Conservation (phyloP, 164 flowering plant genomes). For the Chimonanthus praecox region DNA sequence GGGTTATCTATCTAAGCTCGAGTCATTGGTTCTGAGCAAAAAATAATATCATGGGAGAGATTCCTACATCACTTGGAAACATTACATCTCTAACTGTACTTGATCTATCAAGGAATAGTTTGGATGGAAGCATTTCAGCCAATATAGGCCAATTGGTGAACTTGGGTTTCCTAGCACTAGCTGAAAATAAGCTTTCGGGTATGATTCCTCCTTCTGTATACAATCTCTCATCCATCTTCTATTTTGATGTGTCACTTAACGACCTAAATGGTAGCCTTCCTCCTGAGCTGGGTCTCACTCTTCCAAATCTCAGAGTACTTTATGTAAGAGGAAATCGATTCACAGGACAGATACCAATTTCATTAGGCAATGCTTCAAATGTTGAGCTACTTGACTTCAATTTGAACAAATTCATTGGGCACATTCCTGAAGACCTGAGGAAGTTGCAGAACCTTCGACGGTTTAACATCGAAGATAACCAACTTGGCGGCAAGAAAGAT, state of each 20-base stretch:
- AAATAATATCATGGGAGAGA: no score
- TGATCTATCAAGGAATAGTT: no score
- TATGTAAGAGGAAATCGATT: slow-evolving; percentile 11
- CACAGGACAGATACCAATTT: slow-evolving; percentile 22
- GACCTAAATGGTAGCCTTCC: background rate
- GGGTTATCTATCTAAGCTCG: no score
- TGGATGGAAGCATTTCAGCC: no score
- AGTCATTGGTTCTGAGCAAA: no score
- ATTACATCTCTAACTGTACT: no score
- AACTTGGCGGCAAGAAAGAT: slow-evolving; percentile 17
- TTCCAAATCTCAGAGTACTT: slow-evolving; percentile 1
- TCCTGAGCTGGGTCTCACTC: background rate
- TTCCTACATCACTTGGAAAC: no score
- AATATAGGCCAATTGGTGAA: no score
- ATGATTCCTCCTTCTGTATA: background rate
- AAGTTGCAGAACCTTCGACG: slow-evolving; percentile 1
- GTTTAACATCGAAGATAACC: slow-evolving; percentile 10
- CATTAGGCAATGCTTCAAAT: slow-evolving; percentile 25
- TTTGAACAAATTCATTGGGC: slow-evolving; percentile 18
- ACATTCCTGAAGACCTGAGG: slow-evolving; percentile 10
- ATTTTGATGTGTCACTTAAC: background rate
- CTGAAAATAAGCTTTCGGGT: no score
- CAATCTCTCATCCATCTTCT: background rate
- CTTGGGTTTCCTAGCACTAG: no score
- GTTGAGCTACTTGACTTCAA: slow-evolving; percentile 13